Percentiles rank a stretch among this genome's conserved stretches.
Conservation (phyloP, 1,284 basidiomycete genomes). For the Heliocybe sulcata region DNA sequence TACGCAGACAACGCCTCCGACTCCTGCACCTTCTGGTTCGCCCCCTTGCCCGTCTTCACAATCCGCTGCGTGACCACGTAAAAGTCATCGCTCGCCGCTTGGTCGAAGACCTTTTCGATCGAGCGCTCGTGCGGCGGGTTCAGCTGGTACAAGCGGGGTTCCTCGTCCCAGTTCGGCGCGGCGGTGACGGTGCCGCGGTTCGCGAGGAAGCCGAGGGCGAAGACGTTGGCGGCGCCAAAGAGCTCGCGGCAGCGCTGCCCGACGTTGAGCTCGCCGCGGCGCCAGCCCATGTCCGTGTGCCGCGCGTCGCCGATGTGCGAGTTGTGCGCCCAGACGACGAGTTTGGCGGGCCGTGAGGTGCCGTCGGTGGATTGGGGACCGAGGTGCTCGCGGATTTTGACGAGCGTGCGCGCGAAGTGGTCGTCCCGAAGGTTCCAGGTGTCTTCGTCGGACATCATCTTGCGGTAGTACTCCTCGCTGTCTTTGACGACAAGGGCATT, state of each 20-base stretch:
- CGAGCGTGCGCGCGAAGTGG: conserved; percentile 19
- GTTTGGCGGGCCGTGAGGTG: conserved; percentile 11
- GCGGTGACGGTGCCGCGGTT: conserved; percentile 21
- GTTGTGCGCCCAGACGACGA: conserved; percentile 23
- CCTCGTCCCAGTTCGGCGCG: conserved; percentile 20
- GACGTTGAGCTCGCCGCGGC: conserved; percentile 21
- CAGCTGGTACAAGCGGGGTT: conserved; percentile 17
- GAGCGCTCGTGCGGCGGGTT: conserved; percentile 16
- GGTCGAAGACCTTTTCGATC: conserved; percentile 18
- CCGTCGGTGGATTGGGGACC: conserved; percentile 9
- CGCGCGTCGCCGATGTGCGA: conserved; percentile 22
- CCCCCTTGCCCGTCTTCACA: conserved; percentile 11
- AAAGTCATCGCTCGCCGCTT: conserved; percentile 12
- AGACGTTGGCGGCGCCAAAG: conserved; percentile 18
- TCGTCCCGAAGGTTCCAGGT: conserved; percentile 23
- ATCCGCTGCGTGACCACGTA: conserved; percentile 18
- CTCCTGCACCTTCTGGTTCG: conserved; percentile 13
- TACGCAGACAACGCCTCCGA: conserved; percentile 15
- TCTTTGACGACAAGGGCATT: conserved; percentile 20
- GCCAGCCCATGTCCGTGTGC: conserved; percentile 20
- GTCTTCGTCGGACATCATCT: conserved; percentile 16
- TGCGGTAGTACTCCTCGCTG: conserved; percentile 22
- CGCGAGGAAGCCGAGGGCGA: conserved; percentile 20
- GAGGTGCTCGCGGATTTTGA: conserved; percentile 14
- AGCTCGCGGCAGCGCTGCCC: conserved; percentile 22